Evolutionary conservation across 352 stramenopile species (phyloP).

Genomic region (Phytophthora foliorum): DNA sequence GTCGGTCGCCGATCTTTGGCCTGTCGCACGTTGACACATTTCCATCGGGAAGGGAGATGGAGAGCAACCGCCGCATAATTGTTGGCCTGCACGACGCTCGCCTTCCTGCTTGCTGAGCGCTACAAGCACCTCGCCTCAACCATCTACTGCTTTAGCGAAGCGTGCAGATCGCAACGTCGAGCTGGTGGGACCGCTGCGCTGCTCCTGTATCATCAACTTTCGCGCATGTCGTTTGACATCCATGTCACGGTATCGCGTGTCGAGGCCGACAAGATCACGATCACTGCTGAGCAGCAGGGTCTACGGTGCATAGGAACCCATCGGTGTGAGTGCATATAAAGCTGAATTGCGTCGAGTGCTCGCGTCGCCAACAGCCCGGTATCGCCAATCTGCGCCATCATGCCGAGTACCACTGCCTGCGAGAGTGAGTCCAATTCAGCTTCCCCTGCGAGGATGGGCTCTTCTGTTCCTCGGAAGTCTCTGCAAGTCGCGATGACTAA

Average conservation of each 20-base stretch:
- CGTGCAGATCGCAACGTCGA: not conserved
- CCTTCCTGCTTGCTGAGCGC: not conserved
- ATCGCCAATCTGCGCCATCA: not conserved
- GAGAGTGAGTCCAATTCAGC: slow-evolving; percentile 9
- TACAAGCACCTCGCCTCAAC: not conserved
- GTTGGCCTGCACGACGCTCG: too few relatives aligned
- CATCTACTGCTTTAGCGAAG: not conserved
- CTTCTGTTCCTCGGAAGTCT: not conserved
- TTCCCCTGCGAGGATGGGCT: not conserved
- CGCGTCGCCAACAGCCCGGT: not conserved
- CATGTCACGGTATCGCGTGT: not conserved
- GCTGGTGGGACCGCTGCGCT: not conserved
- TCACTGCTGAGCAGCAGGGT: too few relatives aligned
- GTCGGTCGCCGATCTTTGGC: slow-evolving; percentile 9
- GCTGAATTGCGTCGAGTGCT: not conserved
- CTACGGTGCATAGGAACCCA: too few relatives aligned
- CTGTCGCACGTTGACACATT: slow-evolving; percentile 25
- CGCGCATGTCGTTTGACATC: not conserved
- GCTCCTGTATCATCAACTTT: not conserved
- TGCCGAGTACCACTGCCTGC: not conserved
- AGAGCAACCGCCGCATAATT: not conserved
- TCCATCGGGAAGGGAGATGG: slow-evolving; percentile 21
- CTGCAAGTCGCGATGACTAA: not conserved
- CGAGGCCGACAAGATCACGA: not conserved
- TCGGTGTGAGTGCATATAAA: not conserved